Percentiles rank a stretch among this genome's conserved stretches.
These are phyloP conservation scores for Cyclotella baltica DNA, from an alignment of 108 stramenopile species.

Conservation along the genomic window DNA sequence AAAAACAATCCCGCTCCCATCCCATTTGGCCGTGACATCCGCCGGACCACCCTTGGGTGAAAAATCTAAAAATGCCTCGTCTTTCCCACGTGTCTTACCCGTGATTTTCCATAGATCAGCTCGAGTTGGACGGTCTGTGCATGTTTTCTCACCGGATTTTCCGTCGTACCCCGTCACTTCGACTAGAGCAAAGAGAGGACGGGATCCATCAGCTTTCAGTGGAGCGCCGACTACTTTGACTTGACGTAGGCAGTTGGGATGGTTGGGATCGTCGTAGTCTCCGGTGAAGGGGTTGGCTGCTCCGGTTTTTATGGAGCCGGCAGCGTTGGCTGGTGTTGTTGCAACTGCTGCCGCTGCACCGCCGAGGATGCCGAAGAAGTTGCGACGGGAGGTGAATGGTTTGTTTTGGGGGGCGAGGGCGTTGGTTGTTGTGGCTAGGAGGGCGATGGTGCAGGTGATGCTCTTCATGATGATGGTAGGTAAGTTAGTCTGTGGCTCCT, in stretches of 20 bases:
- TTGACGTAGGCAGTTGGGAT: conserved; percentile 59
- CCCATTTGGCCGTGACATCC: conserved; percentile 48
- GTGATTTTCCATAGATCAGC: conserved; percentile 8
- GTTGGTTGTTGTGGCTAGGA: background rate
- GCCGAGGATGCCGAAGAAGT: background rate
- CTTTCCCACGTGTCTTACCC: conserved; percentile 37
- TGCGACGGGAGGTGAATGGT: background rate
- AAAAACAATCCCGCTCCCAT: conserved; percentile 22
- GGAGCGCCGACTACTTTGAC: conserved; percentile 17
- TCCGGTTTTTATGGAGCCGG: background rate
- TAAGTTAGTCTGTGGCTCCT: background rate
- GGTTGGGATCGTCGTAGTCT: conserved; percentile 55
- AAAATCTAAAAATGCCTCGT: conserved; percentile 63
- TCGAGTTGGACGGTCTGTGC: background rate
- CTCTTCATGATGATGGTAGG: background rate
- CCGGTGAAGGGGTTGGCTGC: conserved; percentile 30
- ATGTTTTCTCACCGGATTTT: conserved; percentile 27
- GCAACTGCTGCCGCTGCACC: background rate
- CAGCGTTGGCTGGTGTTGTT: background rate
- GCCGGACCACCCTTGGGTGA: conserved; percentile 69
- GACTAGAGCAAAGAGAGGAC: conserved; percentile 38
- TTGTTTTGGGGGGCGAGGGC: background rate
- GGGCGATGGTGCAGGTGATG: background rate
- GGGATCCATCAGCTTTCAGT: conserved; percentile 13
- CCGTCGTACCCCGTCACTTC: conserved; percentile 62